These are phyloP conservation scores for Hevea brasiliensis DNA, from an alignment of 345 rosid species.

Conservation along the genomic window DNA sequence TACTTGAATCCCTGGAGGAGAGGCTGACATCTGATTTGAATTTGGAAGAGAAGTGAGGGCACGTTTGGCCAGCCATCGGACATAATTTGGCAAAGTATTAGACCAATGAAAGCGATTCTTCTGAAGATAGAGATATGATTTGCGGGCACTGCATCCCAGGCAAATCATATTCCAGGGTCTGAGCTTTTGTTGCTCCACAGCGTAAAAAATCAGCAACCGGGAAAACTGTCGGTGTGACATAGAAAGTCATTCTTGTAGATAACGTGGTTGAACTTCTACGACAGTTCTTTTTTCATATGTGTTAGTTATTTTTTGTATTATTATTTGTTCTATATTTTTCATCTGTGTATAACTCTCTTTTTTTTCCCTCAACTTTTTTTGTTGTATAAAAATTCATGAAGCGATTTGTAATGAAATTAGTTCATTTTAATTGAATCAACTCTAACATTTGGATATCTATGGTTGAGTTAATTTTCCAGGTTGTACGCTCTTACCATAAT, in stretches of 20 bases:
- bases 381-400: conserved; percentile 25
- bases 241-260: conserved; percentile 31
- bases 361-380: not conserved
- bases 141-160: not conserved
- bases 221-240: not conserved
- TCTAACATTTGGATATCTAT: not conserved
- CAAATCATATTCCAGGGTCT: not conserved
- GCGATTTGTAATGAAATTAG: conserved; percentile 9
- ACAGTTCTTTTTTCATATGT: not conserved
- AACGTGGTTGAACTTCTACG: conserved; percentile 19
- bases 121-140: not conserved
- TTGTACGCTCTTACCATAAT: too few species aligned
- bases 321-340: conserved; percentile 6
- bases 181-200: not conserved
- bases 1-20: conserved; percentile 62
- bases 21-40: conserved; percentile 43
- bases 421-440: not conserved
- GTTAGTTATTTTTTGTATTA: not conserved
- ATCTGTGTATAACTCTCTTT: conserved; percentile 9
- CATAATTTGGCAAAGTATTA: not conserved
- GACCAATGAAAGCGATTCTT: conserved; percentile 11
- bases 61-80: not conserved
- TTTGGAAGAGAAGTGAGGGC: conserved; percentile 32
- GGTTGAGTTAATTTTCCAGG: too few species aligned
- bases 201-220: not conserved